These are phyloP conservation scores for Yueomyces sp. DNA, from an alignment of 1,139 yeast species.

Conservation along the genomic window DNA sequence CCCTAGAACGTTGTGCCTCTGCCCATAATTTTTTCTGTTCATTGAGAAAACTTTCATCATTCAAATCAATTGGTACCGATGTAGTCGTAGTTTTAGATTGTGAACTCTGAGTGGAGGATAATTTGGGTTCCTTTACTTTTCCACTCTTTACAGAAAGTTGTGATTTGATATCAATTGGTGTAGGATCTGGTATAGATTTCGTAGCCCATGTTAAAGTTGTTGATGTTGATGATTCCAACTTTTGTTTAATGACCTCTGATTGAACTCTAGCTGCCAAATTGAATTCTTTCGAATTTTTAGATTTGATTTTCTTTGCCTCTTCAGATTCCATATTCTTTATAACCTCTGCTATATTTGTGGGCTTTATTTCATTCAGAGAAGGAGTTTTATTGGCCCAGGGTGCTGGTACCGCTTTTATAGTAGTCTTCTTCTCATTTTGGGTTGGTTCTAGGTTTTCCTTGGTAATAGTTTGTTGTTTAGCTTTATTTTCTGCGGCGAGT, in stretches of 20 bases:
- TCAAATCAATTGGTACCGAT: not conserved
- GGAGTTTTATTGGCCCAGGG: conserved; percentile 35
- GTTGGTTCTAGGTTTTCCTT: conserved; percentile 2
- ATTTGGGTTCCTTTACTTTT: not conserved
- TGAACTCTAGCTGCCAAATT: conserved; percentile 4
- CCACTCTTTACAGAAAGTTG: conserved; percentile 5
- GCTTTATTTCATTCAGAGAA: not conserved
- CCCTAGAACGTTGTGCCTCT: conserved; percentile 7
- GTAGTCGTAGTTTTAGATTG: not conserved
- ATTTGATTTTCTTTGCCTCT: conserved; percentile 7
- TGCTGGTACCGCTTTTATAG: conserved; percentile 17
- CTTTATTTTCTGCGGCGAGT: conserved; percentile 2
- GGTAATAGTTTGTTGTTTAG: conserved; percentile 2
- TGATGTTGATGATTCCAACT: conserved; percentile 1
- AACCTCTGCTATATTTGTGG: not conserved
- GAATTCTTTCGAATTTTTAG: conserved; percentile 9
- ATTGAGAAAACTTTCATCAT: conserved; percentile 10
- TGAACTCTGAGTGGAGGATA: conserved; percentile 1
- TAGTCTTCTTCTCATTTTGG: not conserved
- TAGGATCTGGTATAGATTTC: conserved; percentile 9
- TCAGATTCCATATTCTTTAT: conserved; percentile 9
- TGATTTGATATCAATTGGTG: conserved; percentile 11
- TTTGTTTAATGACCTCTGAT: not conserved
- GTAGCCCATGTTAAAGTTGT: conserved; percentile 20
- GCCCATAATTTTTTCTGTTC: conserved; percentile 20